Percentiles rank a stretch among this genome's conserved stretches.
Conservation (phyloP, 108 stramenopile species). For the Nitzschia sp. region DNA sequence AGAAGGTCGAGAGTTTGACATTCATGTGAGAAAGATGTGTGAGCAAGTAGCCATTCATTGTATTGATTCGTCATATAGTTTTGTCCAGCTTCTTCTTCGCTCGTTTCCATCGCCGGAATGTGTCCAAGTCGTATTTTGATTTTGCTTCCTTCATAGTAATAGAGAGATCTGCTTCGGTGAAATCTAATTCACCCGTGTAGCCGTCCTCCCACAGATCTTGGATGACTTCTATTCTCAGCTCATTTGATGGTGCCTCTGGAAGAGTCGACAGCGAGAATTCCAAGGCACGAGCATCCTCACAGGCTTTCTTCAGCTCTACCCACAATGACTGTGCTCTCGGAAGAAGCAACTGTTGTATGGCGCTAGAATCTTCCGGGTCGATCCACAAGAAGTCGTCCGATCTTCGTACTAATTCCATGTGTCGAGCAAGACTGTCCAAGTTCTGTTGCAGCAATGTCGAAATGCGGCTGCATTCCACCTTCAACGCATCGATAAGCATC, state of each 20-base stretch:
- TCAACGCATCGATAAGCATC: slow-evolving; percentile 37
- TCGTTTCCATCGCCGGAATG: slow-evolving; percentile 67
- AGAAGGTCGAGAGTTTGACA: neutral
- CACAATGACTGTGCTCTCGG: slow-evolving; percentile 42
- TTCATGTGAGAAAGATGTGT: no score
- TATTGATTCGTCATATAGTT: neutral
- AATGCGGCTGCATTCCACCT: slow-evolving; percentile 39
- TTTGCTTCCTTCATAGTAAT: slow-evolving; percentile 66
- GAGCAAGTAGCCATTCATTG: no score
- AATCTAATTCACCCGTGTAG: slow-evolving; percentile 17
- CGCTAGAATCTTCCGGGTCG: slow-evolving; percentile 47
- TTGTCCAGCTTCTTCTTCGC: slow-evolving; percentile 33
- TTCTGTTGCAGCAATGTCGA: slow-evolving; percentile 31
- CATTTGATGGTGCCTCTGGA: neutral
- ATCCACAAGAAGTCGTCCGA: slow-evolving; percentile 50
- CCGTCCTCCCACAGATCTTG: slow-evolving; percentile 38
- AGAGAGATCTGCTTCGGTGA: slow-evolving; percentile 55
- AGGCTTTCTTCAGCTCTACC: slow-evolving; percentile 19
- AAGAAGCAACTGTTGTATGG: slow-evolving; percentile 54
- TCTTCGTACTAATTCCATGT: slow-evolving; percentile 38
- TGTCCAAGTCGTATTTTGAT: slow-evolving; percentile 51
- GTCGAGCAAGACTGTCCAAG: slow-evolving; percentile 40
- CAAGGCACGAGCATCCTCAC: slow-evolving; percentile 36
- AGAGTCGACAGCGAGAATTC: slow-evolving; percentile 18
- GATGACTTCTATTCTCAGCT: slow-evolving; percentile 15